phyloP scores from a whole-genome alignment of 176 grass and related monocot genomes.

The Bromus sterilis region DNA sequence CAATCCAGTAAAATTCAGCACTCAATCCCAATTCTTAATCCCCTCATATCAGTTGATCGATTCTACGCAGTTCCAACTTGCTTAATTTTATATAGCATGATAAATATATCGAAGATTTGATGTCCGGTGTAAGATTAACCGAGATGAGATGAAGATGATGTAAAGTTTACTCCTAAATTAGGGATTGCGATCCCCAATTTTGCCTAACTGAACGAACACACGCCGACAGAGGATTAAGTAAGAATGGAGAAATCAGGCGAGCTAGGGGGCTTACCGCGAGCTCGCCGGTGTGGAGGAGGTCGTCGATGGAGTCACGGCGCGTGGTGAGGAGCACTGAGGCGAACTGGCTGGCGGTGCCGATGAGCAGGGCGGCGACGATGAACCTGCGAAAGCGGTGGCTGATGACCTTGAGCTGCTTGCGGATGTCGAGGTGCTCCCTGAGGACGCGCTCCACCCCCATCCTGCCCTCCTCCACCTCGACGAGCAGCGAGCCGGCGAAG shows the following conservation, averaged over 20 bases:
- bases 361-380: constrained; percentile 59
- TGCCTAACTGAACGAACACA: background rate
- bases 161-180: background rate
- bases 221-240: background rate
- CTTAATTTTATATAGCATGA: background rate
- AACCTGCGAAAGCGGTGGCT: constrained; percentile 81
- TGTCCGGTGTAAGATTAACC: background rate
- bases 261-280: constrained; percentile 49
- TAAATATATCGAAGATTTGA: background rate
- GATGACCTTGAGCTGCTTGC: constrained; percentile 84
- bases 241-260: background rate
- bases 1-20: background rate
- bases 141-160: background rate
- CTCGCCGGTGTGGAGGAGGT: constrained; percentile 80
- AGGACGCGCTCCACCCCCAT: constrained; percentile 46
- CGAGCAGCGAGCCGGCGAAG: constrained; percentile 49
- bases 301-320: constrained; percentile 54
- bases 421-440: constrained; percentile 78
- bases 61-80: background rate
- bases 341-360: constrained; percentile 87
- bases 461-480: constrained; percentile 48
- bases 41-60: background rate
- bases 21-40: background rate
- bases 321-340: constrained; percentile 65
- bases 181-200: background rate